phyloP scores from a whole-genome alignment of 2,329 filamentous ascomycete genomes.

The Phaeosphaeriaceae sp. region DNA sequence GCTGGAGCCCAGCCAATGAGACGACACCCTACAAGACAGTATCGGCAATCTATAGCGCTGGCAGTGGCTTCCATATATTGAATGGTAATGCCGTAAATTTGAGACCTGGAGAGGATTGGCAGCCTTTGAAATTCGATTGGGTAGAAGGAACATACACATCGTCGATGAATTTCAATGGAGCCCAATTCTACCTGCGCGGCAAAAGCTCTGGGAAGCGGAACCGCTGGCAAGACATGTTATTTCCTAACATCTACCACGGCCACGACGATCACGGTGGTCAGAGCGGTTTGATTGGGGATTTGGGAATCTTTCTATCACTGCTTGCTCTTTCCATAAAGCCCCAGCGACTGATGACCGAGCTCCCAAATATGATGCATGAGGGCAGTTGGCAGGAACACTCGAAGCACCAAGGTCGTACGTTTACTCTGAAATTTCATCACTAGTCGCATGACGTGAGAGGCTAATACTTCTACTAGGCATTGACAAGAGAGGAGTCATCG shows the following conservation, averaged over 20 bases:
- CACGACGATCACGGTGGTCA: background rate
- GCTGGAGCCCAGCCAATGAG: background rate
- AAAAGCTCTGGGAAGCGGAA: conserved; percentile 15
- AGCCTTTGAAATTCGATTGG: conserved; percentile 32
- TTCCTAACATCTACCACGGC: conserved; percentile 33
- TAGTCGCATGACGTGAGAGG: no score
- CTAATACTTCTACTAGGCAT: no score
- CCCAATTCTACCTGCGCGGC: conserved; percentile 10
- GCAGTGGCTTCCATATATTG: conserved; percentile 31
- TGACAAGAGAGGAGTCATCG: conserved; percentile 34
- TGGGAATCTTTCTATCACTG: conserved; percentile 41
- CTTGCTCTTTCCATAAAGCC: conserved; percentile 35
- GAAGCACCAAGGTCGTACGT: conserved; percentile 20
- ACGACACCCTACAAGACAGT: conserved; percentile 12
- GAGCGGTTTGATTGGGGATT: conserved; percentile 40
- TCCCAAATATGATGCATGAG: conserved; percentile 25
- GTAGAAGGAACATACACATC: conserved; percentile 9
- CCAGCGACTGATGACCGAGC: conserved; percentile 6
- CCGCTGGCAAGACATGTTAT: conserved; percentile 27
- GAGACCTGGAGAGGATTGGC: conserved; percentile 15
- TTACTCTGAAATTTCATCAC: no score
- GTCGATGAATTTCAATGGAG: conserved; percentile 26
- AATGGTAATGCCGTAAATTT: conserved; percentile 19
- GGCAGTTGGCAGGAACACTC: conserved; percentile 21
- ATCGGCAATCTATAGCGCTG: conserved; percentile 29